Conservation (phyloP, 2,329 filamentous ascomycete species). For the Calonectria fujianensis region DNA sequence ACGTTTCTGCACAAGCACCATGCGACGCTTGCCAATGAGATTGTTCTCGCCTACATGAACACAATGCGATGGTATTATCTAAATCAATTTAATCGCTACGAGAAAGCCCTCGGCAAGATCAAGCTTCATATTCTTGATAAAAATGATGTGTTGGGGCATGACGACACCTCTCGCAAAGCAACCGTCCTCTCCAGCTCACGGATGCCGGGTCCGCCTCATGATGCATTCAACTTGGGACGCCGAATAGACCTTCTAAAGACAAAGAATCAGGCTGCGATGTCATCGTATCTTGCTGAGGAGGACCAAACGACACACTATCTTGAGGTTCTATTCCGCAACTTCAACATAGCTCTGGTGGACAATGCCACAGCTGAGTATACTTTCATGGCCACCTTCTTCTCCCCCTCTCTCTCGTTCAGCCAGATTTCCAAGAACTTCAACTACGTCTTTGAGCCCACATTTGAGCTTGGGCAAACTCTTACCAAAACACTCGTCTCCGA, state of each 20-base stretch:
- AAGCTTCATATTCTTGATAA: constrained; percentile 89
- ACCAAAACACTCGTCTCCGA: constrained; percentile 85
- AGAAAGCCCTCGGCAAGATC: constrained; percentile 87
- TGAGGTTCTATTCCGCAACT: constrained; percentile 93
- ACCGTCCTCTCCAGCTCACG: constrained; percentile 71
- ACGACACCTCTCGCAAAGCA: constrained; percentile 81
- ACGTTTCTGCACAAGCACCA: constrained; percentile 90
- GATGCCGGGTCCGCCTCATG: constrained; percentile 78
- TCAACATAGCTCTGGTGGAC: constrained; percentile 94
- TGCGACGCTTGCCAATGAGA: constrained; percentile 88
- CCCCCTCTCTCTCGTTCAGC: constrained; percentile 83
- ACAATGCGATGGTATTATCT: constrained; percentile 99
- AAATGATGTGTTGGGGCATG: constrained; percentile 87
- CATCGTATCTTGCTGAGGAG: constrained; percentile 94
- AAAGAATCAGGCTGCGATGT: constrained; percentile 83
- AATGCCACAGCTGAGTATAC: constrained; percentile 97
- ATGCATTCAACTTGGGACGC: constrained; percentile 92
- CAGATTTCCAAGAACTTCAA: constrained; percentile 88
- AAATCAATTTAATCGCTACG: constrained; percentile 92
- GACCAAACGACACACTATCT: constrained; percentile 90
- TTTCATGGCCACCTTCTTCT: constrained; percentile 93
- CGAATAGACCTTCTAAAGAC: constrained; percentile 88
- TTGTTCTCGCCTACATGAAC: constrained; percentile 94
- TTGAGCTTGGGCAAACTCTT: constrained; percentile 85
- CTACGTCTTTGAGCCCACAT: constrained; percentile 92